Conservation (phyloP, 352 stramenopile species). For the Globisporangium apiculatum region DNA sequence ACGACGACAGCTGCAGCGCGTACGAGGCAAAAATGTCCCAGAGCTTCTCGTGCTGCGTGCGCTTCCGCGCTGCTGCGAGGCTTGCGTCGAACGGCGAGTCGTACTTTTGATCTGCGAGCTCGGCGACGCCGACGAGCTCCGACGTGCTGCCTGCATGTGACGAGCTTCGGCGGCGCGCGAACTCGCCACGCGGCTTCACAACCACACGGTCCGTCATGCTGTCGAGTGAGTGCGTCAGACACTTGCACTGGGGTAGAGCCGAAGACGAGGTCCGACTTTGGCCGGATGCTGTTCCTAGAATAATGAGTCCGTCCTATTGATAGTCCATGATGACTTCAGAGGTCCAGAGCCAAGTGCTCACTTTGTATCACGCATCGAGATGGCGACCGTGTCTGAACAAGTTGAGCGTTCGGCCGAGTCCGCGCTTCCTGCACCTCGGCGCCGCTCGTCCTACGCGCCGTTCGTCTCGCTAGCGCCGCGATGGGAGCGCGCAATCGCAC, state of each 20-base stretch:
- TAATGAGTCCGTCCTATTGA: too few relatives aligned
- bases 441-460: not conserved
- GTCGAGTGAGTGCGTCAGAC: too few relatives aligned
- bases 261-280: too few relatives aligned
- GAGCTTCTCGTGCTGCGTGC: slow-evolving; percentile 59
- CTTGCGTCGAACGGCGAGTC: slow-evolving; percentile 62
- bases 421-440: too few relatives aligned
- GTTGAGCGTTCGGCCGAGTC: not conserved
- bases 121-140: slow-evolving; percentile 1
- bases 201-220: slow-evolving; percentile 6
- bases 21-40: slow-evolving; percentile 80
- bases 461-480: slow-evolving; percentile 1
- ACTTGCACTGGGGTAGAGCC: too few relatives aligned
- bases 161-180: slow-evolving; percentile 5
- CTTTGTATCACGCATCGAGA: not conserved
- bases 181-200: slow-evolving; percentile 10
- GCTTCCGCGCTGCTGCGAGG: slow-evolving; percentile 39
- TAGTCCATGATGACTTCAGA: too few relatives aligned
- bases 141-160: not conserved
- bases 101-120: slow-evolving; percentile 35
- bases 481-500: slow-evolving; percentile 10
- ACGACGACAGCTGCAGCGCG: slow-evolving; percentile 58
- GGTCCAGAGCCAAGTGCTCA: too few relatives aligned
- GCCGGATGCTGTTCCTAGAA: too few relatives aligned
- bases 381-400: not conserved